phyloP scores from a whole-genome alignment of 805 yeast genomes.

The Kodamaea sagamina region DNA sequence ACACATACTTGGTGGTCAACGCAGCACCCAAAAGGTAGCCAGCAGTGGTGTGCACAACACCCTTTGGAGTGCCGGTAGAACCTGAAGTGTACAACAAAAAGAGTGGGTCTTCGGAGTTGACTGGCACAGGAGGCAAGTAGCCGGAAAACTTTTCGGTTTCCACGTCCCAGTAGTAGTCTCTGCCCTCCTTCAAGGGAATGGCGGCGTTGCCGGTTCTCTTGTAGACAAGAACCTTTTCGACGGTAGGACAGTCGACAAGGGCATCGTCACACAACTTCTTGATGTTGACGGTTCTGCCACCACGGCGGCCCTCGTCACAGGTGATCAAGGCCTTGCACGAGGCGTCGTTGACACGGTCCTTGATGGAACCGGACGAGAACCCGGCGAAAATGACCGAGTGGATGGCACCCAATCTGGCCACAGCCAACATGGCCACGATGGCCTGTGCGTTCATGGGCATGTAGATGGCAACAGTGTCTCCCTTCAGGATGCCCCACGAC shows the following conservation, averaged over 20 bases:
- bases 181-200: slow-evolving; percentile 50
- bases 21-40: slow-evolving; percentile 77
- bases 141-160: slow-evolving; percentile 66
- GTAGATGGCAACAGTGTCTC: slow-evolving; percentile 84
- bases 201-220: slow-evolving; percentile 68
- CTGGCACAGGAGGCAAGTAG: slow-evolving; percentile 73
- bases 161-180: slow-evolving; percentile 79
- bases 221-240: slow-evolving; percentile 68
- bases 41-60: slow-evolving; percentile 79
- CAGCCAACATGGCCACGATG: slow-evolving; percentile 71
- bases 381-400: slow-evolving; percentile 89
- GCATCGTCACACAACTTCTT: slow-evolving; percentile 85
- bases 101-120: slow-evolving; percentile 77
- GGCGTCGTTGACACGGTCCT: slow-evolving; percentile 74
- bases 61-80: slow-evolving; percentile 87
- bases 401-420: slow-evolving; percentile 77
- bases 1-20: slow-evolving; percentile 70
- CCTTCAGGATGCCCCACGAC: slow-evolving; percentile 69
- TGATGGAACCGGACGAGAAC: slow-evolving; percentile 68
- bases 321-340: slow-evolving; percentile 72
- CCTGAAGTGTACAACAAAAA: slow-evolving; percentile 84
- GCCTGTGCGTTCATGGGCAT: slow-evolving; percentile 88
- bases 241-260: slow-evolving; percentile 62
- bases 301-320: slow-evolving; percentile 80
- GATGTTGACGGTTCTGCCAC: slow-evolving; percentile 78